Evolutionary conservation across 164 flowering plant species (phyloP).

Genomic region (Pachysandra terminalis): DNA sequence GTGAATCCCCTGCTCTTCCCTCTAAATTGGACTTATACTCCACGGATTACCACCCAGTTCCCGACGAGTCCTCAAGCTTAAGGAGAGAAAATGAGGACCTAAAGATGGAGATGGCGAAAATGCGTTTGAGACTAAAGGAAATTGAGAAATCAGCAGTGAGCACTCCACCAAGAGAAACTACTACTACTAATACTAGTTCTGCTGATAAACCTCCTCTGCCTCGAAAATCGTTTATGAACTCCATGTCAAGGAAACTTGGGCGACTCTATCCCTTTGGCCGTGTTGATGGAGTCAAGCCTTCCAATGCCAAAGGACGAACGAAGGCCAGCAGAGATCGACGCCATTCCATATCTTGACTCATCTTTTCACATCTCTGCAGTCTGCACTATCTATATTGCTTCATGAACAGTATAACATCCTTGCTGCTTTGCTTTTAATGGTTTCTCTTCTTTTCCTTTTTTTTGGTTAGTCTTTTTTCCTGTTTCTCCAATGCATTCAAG

Average conservation of each 20-base stretch:
- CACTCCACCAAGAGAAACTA: conserved; percentile 18
- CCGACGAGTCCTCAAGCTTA: conserved; percentile 51
- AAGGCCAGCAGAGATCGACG: conserved; percentile 63
- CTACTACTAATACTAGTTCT: too few relatives aligned
- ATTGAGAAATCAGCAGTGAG: conserved; percentile 36
- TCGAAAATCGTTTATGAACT: conserved; percentile 67
- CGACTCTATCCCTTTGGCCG: conserved; percentile 54
- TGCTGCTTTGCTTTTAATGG: conserved; percentile 8
- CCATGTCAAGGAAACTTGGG: conserved; percentile 75
- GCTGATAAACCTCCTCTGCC: conserved; percentile 67
- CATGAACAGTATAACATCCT: too few relatives aligned
- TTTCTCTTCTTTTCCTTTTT: conserved; percentile 8
- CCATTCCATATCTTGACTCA: conserved; percentile 79
- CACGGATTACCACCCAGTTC: conserved; percentile 23
- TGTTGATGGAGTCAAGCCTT: conserved; percentile 40
- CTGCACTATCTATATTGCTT: background rate
- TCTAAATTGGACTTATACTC: conserved; percentile 28
- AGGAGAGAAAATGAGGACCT: conserved; percentile 74
- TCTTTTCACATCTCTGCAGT: conserved; percentile 2
- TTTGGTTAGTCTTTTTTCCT: conserved; percentile 6
- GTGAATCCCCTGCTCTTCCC: conserved; percentile 34
- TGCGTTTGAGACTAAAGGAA: conserved; percentile 66
- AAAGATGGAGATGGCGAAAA: conserved; percentile 60
- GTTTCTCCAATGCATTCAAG: conserved; percentile 5
- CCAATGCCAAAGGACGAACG: conserved; percentile 33